Conservation (phyloP, 768 basidiomycete species). For the Tricholoma terreum region DNA sequence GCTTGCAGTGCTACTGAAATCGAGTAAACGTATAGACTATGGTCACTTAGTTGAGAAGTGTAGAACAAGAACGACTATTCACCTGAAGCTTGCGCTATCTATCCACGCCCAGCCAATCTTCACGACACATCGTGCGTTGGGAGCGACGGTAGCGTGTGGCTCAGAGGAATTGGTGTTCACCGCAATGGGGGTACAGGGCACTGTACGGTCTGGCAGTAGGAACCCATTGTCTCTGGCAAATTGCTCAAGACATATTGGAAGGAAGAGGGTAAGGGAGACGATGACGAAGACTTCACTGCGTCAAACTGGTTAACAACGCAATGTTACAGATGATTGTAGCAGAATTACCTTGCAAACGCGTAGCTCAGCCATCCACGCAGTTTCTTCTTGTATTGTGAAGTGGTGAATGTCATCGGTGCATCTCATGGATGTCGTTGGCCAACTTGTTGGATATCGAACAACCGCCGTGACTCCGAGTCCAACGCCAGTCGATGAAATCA, state of each 20-base stretch:
- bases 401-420: constrained; percentile 12
- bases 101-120: constrained; percentile 83
- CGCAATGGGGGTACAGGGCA: constrained; percentile 47
- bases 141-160: constrained; percentile 7
- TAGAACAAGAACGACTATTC: constrained; percentile 9
- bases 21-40: constrained; percentile 84
- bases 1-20: constrained; percentile 87
- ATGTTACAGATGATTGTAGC: not conserved
- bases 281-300: constrained; percentile 77
- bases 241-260: constrained; percentile 83
- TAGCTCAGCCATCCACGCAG: constrained; percentile 81
- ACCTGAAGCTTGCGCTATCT: constrained; percentile 93
- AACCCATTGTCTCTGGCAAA: constrained; percentile 89
- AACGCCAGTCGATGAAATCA: no score
- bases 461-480: no score
- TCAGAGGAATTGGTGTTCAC: constrained; percentile 15
- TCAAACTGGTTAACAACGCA: not conserved
- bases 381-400: constrained; percentile 33
- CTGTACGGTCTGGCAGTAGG: constrained; percentile 61
- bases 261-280: constrained; percentile 76
- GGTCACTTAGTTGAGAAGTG: not conserved
- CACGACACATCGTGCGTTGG: constrained; percentile 65
- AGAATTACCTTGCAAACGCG: constrained; percentile 71
- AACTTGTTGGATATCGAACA: no score
- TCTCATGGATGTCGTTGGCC: no score